A percentile compares a stretch with the other conserved stretches of the same genome.
phyloP scores from a whole-genome alignment of 2,329 filamentous ascomycete species.

The Pseudonectria buxi region DNA sequence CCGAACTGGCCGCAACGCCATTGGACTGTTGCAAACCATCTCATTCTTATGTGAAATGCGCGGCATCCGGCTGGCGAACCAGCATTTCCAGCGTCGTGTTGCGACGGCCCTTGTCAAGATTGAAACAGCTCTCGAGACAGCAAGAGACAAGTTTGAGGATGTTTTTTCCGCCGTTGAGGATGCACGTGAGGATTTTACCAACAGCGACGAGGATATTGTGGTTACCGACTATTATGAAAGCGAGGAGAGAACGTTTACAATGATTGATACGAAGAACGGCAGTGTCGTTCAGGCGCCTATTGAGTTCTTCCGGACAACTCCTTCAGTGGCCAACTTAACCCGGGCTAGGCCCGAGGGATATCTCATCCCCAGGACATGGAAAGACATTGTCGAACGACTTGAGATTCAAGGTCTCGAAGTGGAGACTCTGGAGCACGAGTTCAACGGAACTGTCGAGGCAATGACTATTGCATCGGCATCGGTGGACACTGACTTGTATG shows the following conservation, averaged over 20 bases:
- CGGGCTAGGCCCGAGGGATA: constrained; percentile 21
- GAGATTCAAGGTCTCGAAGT: constrained; percentile 16
- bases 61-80: constrained; percentile 24
- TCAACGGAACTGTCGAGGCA: constrained; percentile 17
- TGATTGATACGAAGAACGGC: constrained; percentile 20
- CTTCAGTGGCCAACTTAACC: constrained; percentile 19
- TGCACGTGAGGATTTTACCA: constrained; percentile 15
- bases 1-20: constrained; percentile 18
- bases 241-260: constrained; percentile 19
- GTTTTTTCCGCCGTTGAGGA: constrained; percentile 15
- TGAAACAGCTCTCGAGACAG: constrained; percentile 18
- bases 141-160: constrained; percentile 14
- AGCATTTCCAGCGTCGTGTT: constrained; percentile 27
- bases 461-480: constrained; percentile 13
- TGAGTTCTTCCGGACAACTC: constrained; percentile 19
- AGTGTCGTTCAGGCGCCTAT: constrained; percentile 16
- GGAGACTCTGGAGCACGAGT: constrained; percentile 14
- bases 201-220: constrained; percentile 19
- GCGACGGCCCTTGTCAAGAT: constrained; percentile 20
- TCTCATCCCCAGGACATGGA: constrained; percentile 20
- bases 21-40: constrained; percentile 19
- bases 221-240: constrained; percentile 15
- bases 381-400: constrained; percentile 18
- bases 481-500: constrained; percentile 12
- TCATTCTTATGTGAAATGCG: constrained; percentile 21